Percentiles rank a stretch among this genome's conserved stretches.
Evolutionary conservation across 2,329 filamentous ascomycete species (phyloP).

Genomic region (Fusarium protoensiforme): DNA sequence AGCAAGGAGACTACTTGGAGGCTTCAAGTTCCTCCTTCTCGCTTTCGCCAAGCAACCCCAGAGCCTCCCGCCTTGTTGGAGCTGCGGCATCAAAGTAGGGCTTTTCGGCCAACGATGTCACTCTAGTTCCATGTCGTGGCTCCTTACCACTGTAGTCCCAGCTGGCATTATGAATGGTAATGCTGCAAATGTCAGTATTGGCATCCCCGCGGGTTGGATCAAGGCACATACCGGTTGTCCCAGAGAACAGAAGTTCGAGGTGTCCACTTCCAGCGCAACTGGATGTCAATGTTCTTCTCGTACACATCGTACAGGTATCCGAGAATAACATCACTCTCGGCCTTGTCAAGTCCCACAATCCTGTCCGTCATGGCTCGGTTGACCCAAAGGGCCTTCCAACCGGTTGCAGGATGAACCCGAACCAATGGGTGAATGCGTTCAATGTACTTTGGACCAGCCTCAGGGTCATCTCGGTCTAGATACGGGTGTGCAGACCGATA

Average conservation of each 20-base stretch:
- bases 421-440: slow-evolving; percentile 77
- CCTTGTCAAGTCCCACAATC: slow-evolving; percentile 76
- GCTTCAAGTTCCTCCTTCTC: slow-evolving; percentile 54
- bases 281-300: slow-evolving; percentile 77
- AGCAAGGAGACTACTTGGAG: background rate
- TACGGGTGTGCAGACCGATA: slow-evolving; percentile 75
- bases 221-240: slow-evolving; percentile 69
- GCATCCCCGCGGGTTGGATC: background rate
- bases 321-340: slow-evolving; percentile 75
- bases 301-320: slow-evolving; percentile 75
- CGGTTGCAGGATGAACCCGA: slow-evolving; percentile 76
- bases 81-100: slow-evolving; percentile 74
- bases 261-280: slow-evolving; percentile 78
- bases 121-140: slow-evolving; percentile 77
- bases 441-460: slow-evolving; percentile 71
- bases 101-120: slow-evolving; percentile 77
- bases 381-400: slow-evolving; percentile 80
- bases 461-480: slow-evolving; percentile 70
- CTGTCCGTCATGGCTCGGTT: slow-evolving; percentile 75
- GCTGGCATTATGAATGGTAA: slow-evolving; percentile 79
- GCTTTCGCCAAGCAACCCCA: slow-evolving; percentile 70
- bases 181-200: slow-evolving; percentile 51
- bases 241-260: slow-evolving; percentile 74
- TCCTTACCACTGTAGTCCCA: slow-evolving; percentile 78
- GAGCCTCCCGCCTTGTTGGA: slow-evolving; percentile 72